Evolutionary conservation across 164 flowering plant species (phyloP).

Genomic region (Magnolia officinalis): DNA sequence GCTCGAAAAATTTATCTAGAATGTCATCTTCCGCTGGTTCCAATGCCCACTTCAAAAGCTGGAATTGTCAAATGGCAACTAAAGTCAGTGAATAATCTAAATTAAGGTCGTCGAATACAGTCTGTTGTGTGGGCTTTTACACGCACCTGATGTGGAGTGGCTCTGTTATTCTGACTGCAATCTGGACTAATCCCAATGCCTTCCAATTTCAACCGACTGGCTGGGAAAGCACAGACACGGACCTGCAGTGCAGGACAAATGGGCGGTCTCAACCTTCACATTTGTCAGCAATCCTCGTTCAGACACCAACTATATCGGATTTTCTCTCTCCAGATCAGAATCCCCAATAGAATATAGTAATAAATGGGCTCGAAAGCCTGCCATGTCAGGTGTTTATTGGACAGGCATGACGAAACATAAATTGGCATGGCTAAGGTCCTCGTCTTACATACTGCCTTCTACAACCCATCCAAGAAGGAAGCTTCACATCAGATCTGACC

Average conservation of each 20-base stretch:
- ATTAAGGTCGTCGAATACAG: background rate
- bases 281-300: background rate
- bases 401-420: too few species aligned
- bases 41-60: conserved; percentile 92
- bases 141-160: conserved; percentile 58
- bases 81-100: background rate
- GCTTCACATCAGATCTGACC: background rate
- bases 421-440: too few species aligned
- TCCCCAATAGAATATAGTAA: too few species aligned
- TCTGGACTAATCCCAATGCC: conserved; percentile 95
- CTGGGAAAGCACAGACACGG: conserved; percentile 90
- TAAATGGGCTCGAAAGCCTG: too few species aligned
- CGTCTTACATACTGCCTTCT: background rate
- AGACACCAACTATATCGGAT: background rate
- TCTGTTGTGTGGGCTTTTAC: background rate
- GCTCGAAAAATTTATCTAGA: conserved; percentile 78
- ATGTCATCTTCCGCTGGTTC: conserved; percentile 85
- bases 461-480: background rate
- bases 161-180: conserved; percentile 78
- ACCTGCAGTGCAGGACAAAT: conserved; percentile 37
- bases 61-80: conserved; percentile 9
- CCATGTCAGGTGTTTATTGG: too few species aligned
- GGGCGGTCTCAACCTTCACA: background rate
- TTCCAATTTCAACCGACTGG: conserved; percentile 57
- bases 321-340: background rate